Evolutionary conservation across 345 rosid genomes (phyloP).

Genomic region (Eucalyptus pauciflora): DNA sequence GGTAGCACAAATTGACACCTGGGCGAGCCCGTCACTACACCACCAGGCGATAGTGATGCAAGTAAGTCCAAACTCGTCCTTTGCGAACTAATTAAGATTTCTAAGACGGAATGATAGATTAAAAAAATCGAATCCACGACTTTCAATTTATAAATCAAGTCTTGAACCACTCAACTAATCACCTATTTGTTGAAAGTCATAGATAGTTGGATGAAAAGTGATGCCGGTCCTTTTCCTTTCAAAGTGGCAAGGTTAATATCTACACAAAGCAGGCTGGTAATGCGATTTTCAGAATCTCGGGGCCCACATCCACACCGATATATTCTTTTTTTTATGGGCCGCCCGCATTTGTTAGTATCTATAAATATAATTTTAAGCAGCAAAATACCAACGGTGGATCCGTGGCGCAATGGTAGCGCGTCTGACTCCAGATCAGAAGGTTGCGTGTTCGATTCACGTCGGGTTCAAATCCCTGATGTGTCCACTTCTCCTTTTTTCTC

Average conservation of each 20-base stretch:
- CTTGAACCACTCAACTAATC: not conserved
- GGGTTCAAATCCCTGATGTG: constrained; percentile 26
- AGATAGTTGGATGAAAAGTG: not conserved
- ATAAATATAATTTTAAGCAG: rapidly evolving
- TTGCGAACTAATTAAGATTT: not conserved
- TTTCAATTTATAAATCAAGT: not conserved
- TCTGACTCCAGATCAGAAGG: constrained; percentile 99
- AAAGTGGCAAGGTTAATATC: not conserved
- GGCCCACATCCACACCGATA: not conserved
- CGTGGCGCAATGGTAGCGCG: constrained; percentile 99
- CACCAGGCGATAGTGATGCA: not conserved
- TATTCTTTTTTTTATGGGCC: not conserved
- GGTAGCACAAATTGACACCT: not conserved
- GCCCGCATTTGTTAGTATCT: rapidly evolving
- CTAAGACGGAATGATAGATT: not conserved
- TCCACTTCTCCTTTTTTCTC: rapidly evolving
- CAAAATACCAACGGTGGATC: not conserved
- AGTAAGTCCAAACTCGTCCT: not conserved
- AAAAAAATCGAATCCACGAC: not conserved
- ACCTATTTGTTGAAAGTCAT: no score
- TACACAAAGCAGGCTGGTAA: not conserved
- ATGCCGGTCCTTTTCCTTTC: not conserved
- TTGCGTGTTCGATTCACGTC: constrained; percentile 95
- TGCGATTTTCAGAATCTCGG: not conserved
- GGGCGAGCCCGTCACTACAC: not conserved